Conservation (phyloP, 768 basidiomycete genomes). For the Psilocybe cubensis region DNA sequence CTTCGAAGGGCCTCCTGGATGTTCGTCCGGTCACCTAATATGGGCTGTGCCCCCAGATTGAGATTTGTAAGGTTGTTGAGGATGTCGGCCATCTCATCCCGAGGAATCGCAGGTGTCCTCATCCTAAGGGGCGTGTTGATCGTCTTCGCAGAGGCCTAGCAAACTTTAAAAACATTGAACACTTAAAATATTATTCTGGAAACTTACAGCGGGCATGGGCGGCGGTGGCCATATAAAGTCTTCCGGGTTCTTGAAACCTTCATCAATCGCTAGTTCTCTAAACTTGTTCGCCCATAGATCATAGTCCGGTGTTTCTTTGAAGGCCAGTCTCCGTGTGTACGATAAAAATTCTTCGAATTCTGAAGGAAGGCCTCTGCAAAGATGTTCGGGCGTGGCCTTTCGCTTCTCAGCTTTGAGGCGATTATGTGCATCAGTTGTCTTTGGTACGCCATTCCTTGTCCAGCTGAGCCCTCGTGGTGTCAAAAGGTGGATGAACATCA, state of each 20-base stretch:
- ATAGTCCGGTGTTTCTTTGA: constrained; percentile 73
- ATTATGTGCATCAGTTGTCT: constrained; percentile 64
- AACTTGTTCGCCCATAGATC: constrained; percentile 68
- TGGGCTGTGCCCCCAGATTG: constrained; percentile 52
- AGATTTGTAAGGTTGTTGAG: constrained; percentile 64
- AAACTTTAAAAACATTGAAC: background rate
- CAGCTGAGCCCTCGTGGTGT: constrained; percentile 77
- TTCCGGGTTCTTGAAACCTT: constrained; percentile 60
- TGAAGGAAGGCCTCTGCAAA: constrained; percentile 69
- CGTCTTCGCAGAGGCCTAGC: constrained; percentile 28
- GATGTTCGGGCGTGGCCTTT: constrained; percentile 59
- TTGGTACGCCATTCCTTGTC: constrained; percentile 83
- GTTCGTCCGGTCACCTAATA: constrained; percentile 57
- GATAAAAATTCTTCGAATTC: constrained; percentile 79
- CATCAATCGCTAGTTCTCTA: constrained; percentile 57
- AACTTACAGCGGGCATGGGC: constrained; percentile 38
- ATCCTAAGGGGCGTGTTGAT: constrained; percentile 39
- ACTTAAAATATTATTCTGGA: background rate
- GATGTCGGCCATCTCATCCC: constrained; percentile 55
- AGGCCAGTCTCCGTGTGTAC: constrained; percentile 71
- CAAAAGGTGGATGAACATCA: constrained; percentile 82
- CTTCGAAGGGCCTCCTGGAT: constrained; percentile 40
- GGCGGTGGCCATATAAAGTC: constrained; percentile 74
- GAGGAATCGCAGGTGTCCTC: constrained; percentile 36
- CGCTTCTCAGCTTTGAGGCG: constrained; percentile 68